phyloP scores from a whole-genome alignment of 2,329 filamentous ascomycete species.

The Hymenoscyphus fructigenus region DNA sequence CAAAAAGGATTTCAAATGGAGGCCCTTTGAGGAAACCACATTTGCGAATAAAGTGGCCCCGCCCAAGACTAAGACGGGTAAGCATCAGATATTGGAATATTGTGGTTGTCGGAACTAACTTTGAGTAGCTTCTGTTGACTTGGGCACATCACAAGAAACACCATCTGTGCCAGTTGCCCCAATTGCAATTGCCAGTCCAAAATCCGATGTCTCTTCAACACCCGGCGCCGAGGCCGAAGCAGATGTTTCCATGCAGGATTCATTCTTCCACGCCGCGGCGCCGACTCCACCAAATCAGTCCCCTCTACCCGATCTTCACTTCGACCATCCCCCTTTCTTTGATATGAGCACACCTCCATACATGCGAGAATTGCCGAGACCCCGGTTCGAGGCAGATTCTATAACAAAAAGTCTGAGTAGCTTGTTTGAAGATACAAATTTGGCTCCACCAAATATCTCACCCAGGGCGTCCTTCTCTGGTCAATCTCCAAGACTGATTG shows the following conservation, averaged over 20 bases:
- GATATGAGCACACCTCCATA: conserved; percentile 36
- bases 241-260: conserved; percentile 33
- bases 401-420: conserved; percentile 39
- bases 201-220: conserved; percentile 30
- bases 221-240: conserved; percentile 26
- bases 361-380: conserved; percentile 28
- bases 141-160: conserved; percentile 25
- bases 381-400: conserved; percentile 37
- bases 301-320: conserved; percentile 26
- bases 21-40: conserved; percentile 64
- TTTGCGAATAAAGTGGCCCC: conserved; percentile 44
- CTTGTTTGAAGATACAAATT: conserved; percentile 39
- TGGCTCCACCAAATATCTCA: conserved; percentile 32
- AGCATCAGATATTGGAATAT: neutral
- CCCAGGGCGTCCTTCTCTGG: conserved; percentile 40
- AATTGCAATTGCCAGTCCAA: conserved; percentile 8
- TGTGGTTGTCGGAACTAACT: neutral
- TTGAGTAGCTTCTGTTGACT: conserved; percentile 26
- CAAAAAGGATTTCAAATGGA: conserved; percentile 76
- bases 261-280: conserved; percentile 32
- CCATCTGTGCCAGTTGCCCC: conserved; percentile 21
- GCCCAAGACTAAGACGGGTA: conserved; percentile 31
- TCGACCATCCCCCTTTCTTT: conserved; percentile 33
- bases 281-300: conserved; percentile 27
- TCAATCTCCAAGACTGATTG: conserved; percentile 48